phyloP scores from a whole-genome alignment of 2,329 filamentous ascomycete species.

The Scedosporium boydii region DNA sequence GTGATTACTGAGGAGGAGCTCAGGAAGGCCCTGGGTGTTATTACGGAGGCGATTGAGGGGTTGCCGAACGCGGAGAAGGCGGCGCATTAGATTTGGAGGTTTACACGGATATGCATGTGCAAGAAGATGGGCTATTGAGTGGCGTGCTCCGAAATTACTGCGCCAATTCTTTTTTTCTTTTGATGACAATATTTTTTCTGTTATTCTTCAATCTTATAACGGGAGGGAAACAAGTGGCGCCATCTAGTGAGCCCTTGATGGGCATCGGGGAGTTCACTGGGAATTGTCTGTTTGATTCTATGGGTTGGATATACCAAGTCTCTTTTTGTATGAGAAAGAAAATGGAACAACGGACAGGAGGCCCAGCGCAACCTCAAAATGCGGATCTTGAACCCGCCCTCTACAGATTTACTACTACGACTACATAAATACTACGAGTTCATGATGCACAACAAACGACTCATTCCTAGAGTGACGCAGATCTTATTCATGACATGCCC shows the following conservation, averaged over 20 bases:
- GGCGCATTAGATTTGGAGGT: not conserved
- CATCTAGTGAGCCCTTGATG: not conserved
- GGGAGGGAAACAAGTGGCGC: not conserved
- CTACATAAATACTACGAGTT: not conserved
- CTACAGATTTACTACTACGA: not conserved
- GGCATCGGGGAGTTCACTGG: not conserved
- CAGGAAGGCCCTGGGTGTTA: conserved; percentile 65
- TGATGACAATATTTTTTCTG: not conserved
- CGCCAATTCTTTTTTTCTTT: not conserved
- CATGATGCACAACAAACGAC: not conserved
- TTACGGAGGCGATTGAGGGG: conserved; percentile 72
- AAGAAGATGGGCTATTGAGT: not conserved
- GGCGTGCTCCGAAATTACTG: not conserved
- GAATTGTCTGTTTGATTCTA: not conserved
- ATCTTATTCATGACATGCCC: not conserved
- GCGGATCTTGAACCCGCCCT: not conserved
- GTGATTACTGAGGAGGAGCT: conserved; percentile 90
- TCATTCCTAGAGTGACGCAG: not conserved
- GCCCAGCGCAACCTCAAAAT: not conserved
- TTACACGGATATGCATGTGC: not conserved
- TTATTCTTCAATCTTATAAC: not conserved
- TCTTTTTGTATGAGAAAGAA: not conserved
- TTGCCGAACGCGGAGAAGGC: conserved; percentile 50
- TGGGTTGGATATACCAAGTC: not conserved
- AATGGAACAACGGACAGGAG: not conserved